Evolutionary conservation across 2,329 filamentous ascomycete genomes (phyloP).

Genomic region (Dendryphion nanum): DNA sequence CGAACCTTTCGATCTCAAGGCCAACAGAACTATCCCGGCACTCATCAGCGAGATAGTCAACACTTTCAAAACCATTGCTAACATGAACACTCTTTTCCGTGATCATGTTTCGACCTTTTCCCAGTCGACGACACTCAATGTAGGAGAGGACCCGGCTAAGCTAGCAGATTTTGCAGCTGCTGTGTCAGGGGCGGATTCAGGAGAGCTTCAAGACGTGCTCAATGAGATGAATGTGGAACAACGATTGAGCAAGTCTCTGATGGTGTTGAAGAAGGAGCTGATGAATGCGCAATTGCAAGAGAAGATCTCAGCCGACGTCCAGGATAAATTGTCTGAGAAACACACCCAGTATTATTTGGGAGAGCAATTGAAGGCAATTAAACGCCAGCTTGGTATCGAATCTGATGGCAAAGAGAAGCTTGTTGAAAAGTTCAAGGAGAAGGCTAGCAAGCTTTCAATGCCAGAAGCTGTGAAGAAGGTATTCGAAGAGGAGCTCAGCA

Average conservation of each 20-base stretch:
- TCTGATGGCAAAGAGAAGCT: conserved; percentile 98
- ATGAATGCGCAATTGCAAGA: conserved; percentile 97
- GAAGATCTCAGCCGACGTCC: conserved; percentile 97
- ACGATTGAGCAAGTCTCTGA: conserved; percentile 83
- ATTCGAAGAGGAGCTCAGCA: conserved; percentile 97
- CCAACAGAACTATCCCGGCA: conserved; percentile 83
- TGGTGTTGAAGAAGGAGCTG: conserved; percentile 94
- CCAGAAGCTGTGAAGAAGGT: conserved; percentile 95
- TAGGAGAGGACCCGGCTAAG: conserved; percentile 91
- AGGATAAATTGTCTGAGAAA: conserved; percentile 94
- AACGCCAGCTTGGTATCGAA: conserved; percentile 90
- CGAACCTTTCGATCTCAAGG: conserved; percentile 85
- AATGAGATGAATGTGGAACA: conserved; percentile 89
- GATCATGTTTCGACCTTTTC: conserved; percentile 94
- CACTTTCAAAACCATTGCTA: conserved; percentile 95
- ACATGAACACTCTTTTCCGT: conserved; percentile 89
- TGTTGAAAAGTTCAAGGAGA: conserved; percentile 96
- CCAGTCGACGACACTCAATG: conserved; percentile 81
- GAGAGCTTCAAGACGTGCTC: conserved; percentile 88
- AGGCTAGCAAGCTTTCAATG: conserved; percentile 91
- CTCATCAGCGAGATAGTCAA: conserved; percentile 98
- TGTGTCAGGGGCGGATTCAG: conserved; percentile 80
- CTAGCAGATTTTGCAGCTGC: conserved; percentile 96
- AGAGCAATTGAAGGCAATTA: conserved; percentile 99
- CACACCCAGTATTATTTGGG: conserved; percentile 98